These are phyloP conservation scores for Paratinospora sagittata DNA, from an alignment of 164 flowering plant genomes.

Conservation along the genomic window DNA sequence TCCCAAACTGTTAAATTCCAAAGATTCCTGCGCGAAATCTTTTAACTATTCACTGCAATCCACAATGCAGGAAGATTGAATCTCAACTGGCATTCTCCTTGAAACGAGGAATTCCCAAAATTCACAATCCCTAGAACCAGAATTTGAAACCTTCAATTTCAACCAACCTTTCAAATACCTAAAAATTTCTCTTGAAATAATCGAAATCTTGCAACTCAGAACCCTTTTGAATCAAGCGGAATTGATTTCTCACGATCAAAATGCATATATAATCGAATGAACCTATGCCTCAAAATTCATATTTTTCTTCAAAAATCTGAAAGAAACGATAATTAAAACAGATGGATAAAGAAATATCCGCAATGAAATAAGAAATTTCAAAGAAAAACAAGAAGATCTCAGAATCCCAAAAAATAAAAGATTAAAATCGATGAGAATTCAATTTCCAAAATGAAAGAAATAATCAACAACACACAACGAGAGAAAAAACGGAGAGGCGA, in stretches of 20 bases:
- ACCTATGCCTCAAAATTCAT: background rate
- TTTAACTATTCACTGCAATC: constrained; percentile 1
- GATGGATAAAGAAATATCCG: no score
- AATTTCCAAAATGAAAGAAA: no score
- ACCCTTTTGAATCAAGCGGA: background rate
- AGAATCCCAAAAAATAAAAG: no score
- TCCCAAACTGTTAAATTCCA: constrained; percentile 12
- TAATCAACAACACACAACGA: constrained; percentile 1
- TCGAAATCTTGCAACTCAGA: background rate
- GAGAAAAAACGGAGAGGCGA: background rate
- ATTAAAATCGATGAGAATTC: background rate
- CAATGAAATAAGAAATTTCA: no score
- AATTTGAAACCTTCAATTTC: background rate
- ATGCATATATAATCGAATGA: background rate
- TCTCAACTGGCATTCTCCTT: background rate
- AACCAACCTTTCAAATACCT: background rate
- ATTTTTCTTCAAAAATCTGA: no score
- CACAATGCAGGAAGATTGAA: constrained; percentile 13
- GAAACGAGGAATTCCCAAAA: background rate
- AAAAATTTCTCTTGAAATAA: background rate
- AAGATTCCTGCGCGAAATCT: background rate
- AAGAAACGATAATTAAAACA: no score
- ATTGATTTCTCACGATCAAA: background rate
- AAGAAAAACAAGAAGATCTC: no score
- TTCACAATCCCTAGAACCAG: background rate